A percentile compares a stretch with the other conserved stretches of the same genome.
Evolutionary conservation across 306 rosid species (phyloP).

Genomic region (Comarum palustre): DNA sequence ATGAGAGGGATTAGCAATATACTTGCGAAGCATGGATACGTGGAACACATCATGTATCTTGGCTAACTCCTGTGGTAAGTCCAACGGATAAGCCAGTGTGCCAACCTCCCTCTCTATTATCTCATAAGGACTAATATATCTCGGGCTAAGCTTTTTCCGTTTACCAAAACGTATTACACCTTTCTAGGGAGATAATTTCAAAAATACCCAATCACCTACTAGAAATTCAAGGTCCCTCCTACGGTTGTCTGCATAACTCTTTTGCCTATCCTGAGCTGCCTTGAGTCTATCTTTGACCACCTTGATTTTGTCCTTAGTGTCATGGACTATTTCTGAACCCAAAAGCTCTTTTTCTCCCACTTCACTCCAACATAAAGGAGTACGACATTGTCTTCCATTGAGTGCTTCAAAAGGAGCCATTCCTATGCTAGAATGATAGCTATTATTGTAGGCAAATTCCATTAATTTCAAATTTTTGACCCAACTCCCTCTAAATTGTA

Average conservation of each 20-base stretch:
- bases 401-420: too few species aligned
- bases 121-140: neutral
- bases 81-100: neutral
- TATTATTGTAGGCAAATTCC: too few species aligned
- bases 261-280: too few species aligned
- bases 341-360: too few species aligned
- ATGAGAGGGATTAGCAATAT: neutral
- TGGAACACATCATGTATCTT: neutral
- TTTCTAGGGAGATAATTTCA: neutral
- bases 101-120: neutral
- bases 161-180: neutral
- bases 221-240: neutral
- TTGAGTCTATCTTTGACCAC: too few species aligned
- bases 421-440: too few species aligned
- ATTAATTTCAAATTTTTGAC: too few species aligned
- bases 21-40: neutral
- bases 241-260: neutral
- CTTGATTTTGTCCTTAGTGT: too few species aligned
- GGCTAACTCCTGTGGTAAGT: accelerated
- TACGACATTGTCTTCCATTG: too few species aligned
- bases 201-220: neutral
- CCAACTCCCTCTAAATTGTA: too few species aligned
- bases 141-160: neutral
- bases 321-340: too few species aligned
- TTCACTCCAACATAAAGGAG: too few species aligned